Evolutionary conservation across 495 filamentous ascomycete genomes (phyloP).

Genomic region (Hypoxylon cercidicola): DNA sequence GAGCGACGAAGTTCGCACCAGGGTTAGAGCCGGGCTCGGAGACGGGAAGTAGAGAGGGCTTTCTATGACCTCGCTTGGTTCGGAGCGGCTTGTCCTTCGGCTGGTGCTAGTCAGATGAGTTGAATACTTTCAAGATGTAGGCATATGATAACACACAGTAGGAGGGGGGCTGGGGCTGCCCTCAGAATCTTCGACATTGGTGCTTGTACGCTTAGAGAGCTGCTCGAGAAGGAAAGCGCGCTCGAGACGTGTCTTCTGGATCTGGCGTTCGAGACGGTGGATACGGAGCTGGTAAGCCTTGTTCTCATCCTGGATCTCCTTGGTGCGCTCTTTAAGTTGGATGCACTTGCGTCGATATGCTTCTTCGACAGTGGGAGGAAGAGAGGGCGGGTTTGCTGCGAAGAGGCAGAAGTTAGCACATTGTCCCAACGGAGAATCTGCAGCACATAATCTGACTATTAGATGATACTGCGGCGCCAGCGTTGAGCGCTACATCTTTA

Average conservation of each 20-base stretch:
- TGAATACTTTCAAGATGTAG: constrained; percentile 25
- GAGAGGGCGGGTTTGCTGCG: constrained; percentile 66
- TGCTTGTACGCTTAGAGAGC: constrained; percentile 83
- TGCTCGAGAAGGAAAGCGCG: constrained; percentile 89
- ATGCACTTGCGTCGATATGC: constrained; percentile 98
- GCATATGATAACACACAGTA: constrained; percentile 64
- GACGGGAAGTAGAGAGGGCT: constrained; percentile 57
- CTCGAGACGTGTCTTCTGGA: constrained; percentile 92
- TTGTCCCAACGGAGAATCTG: not conserved
- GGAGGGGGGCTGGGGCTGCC: constrained; percentile 77
- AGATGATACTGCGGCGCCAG: no score
- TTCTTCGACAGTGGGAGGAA: constrained; percentile 94
- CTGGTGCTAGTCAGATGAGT: constrained; percentile 57
- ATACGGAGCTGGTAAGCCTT: constrained; percentile 81
- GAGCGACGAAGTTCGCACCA: constrained; percentile 55
- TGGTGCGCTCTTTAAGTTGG: constrained; percentile 88
- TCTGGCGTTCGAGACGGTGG: constrained; percentile 79
- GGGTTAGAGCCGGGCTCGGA: constrained; percentile 43
- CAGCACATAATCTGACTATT: constrained; percentile 7
- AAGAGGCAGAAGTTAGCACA: constrained; percentile 13
- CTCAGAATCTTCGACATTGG: constrained; percentile 79
- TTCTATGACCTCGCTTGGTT: constrained; percentile 79
- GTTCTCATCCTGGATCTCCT: constrained; percentile 89
- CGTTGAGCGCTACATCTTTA: no score
- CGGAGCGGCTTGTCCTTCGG: constrained; percentile 91